Conservation (phyloP, 176 grass and related monocot genomes). For the Dactylis glomerata region DNA sequence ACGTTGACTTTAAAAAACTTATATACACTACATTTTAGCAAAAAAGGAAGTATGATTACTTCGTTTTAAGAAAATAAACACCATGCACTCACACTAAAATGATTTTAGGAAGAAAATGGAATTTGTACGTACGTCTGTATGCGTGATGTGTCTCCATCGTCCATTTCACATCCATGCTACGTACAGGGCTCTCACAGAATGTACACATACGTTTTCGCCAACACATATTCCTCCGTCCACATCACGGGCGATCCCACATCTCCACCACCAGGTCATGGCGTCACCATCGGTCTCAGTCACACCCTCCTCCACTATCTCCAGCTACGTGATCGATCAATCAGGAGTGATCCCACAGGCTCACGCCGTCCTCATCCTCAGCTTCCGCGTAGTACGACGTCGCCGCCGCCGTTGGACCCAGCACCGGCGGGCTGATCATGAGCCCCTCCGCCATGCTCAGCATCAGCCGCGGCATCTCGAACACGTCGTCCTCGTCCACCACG, state of each 20-base stretch:
- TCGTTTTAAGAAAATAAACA: no score
- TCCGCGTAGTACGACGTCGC: conserved; percentile 7
- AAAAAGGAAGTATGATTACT: no score
- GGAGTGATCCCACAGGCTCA: conserved; percentile 76
- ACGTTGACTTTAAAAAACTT: no score
- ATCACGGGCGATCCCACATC: conserved; percentile 40
- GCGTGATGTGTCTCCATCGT: neutral
- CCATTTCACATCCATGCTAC: conserved; percentile 25
- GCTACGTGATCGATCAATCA: conserved; percentile 19
- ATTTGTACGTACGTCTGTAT: neutral
- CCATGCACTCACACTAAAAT: no score
- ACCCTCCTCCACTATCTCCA: conserved; percentile 18
- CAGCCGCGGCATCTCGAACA: conserved; percentile 65
- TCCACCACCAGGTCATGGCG: conserved; percentile 23
- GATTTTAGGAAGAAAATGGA: no score
- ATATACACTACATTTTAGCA: no score
- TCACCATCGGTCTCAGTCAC: neutral
- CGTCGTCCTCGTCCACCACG: conserved; percentile 58
- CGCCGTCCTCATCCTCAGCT: conserved; percentile 3
- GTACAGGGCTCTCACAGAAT: neutral
- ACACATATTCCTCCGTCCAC: conserved; percentile 15
- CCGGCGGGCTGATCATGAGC: conserved; percentile 64
- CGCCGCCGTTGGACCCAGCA: conserved; percentile 1
- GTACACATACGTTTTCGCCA: conserved; percentile 1
- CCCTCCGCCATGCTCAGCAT: conserved; percentile 69